Base-by-base conservation (phyloP, 345 rosid species). In the Salix koriyanagi region DNA sequence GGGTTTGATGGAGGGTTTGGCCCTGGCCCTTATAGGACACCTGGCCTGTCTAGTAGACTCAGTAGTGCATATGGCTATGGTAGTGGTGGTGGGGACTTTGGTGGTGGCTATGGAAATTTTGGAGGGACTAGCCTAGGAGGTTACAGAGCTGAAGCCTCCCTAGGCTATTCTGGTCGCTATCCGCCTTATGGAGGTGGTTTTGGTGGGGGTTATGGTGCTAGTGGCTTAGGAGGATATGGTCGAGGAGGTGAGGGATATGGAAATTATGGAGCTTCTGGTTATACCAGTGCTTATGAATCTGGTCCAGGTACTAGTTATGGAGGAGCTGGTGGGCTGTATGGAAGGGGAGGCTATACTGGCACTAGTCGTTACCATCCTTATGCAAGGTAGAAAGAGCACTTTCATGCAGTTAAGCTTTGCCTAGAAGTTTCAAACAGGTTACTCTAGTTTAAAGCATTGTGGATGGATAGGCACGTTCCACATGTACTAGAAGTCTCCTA, bases 301-400 rank as follows among this genome's bases (percentile, higher is more conserved):
- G 97, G 97, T 77, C 93, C 96, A 73, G 97, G 92, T 75, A 76
- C 95, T 78, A 84, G 93, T 87, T 93, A 88, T 82, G 92, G 93
- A 80, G 96, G 91, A 81, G 85, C 89, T 79, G 89, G 94, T 86
- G 94, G 91, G 52, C 81, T 89, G 46, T 91, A 91, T 77, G 93
- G 97, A 71, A 86, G 96, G 87, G 94, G 92, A 83, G 88, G 98
- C 87, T 92, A 91, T 90, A 90, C 91, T 87, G 87, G 92, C 94
- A 86, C 89, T 91, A 88, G 94, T 91, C 93, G 99, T 48, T 96
- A 91, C 83, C 98, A 96, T 88, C 99, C 99, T 67, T 96, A 93
- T 78, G 86, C 91, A 75, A 91, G 98, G 82, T 96, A 90, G 92
- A 80, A 26, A 64, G 68, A 64, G 79, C 80, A 65, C 73, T 76